Evolutionary conservation across 176 grass and related monocot species (phyloP).

Genomic region (Aegilops bicornis): DNA sequence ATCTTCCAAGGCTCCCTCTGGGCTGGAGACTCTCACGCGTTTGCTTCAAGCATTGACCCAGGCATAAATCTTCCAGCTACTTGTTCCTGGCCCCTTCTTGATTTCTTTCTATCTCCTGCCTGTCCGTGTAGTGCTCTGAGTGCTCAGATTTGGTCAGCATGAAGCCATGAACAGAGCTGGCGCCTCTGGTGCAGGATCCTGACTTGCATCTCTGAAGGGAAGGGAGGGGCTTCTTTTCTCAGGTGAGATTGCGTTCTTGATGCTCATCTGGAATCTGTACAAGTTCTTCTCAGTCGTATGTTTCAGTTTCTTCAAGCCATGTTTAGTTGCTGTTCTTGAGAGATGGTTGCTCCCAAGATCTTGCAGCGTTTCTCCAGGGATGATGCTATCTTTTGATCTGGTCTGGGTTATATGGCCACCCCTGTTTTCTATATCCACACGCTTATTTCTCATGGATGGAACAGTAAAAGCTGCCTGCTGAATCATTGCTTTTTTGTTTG

Average conservation of each 20-base stretch:
- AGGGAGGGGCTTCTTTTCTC: neutral
- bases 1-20: conserved; percentile 23
- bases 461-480: neutral
- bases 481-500: neutral
- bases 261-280: neutral
- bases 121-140: conserved; percentile 21
- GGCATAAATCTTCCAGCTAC: conserved; percentile 19
- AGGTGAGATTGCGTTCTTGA: conserved; percentile 35
- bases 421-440: neutral
- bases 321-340: neutral
- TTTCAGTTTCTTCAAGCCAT: neutral
- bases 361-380: neutral
- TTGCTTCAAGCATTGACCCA: conserved; percentile 49
- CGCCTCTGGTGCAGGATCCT: conserved; percentile 2
- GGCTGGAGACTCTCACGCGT: conserved; percentile 8
- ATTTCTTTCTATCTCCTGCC: neutral
- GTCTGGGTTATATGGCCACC: neutral
- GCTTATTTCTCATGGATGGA: neutral
- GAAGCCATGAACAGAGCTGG: neutral
- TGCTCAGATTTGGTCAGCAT: conserved; percentile 17
- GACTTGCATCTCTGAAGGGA: neutral
- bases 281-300: neutral
- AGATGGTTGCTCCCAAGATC: conserved; percentile 17
- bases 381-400: conserved; percentile 13
- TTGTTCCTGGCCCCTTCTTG: conserved; percentile 17